These are phyloP conservation scores for Aspergillus carlsbadensis DNA, from an alignment of 495 filamentous ascomycete genomes.

Conservation along the genomic window DNA sequence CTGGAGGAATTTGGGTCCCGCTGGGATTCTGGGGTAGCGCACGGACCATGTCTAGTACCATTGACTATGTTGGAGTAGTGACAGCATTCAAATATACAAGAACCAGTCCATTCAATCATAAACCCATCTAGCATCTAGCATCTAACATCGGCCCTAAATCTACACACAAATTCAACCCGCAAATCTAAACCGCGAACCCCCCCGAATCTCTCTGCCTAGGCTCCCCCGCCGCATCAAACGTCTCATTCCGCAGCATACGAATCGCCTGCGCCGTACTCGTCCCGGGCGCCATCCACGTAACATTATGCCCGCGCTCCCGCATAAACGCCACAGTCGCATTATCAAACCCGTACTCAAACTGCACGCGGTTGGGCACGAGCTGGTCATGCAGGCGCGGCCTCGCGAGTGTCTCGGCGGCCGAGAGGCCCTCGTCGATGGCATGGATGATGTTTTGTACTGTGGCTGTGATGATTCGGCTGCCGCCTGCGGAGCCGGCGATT, in stretches of 20 bases:
- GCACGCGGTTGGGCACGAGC: constrained; percentile 65
- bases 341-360: constrained; percentile 71
- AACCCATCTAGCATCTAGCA: not conserved
- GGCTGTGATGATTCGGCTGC: constrained; percentile 83
- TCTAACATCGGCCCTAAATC: not conserved
- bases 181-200: constrained; percentile 62
- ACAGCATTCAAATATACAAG: no score
- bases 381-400: constrained; percentile 80
- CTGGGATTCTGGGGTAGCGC: no score
- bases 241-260: constrained; percentile 65
- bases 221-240: constrained; percentile 74
- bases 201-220: constrained; percentile 73
- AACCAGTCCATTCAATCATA: not conserved
- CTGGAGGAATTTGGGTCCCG: no score
- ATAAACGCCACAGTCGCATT: constrained; percentile 65
- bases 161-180: not conserved
- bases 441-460: constrained; percentile 76
- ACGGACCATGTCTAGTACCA: no score
- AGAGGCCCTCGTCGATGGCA: constrained; percentile 64
- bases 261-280: constrained; percentile 72
- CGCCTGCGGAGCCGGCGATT: constrained; percentile 76
- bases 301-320: constrained; percentile 64
- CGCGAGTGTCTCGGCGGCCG: constrained; percentile 59
- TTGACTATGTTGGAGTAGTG: no score
- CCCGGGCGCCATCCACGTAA: constrained; percentile 65